Conservation (phyloP, 2,329 filamentous ascomycete species). For the Fusarium nisikadoi region DNA sequence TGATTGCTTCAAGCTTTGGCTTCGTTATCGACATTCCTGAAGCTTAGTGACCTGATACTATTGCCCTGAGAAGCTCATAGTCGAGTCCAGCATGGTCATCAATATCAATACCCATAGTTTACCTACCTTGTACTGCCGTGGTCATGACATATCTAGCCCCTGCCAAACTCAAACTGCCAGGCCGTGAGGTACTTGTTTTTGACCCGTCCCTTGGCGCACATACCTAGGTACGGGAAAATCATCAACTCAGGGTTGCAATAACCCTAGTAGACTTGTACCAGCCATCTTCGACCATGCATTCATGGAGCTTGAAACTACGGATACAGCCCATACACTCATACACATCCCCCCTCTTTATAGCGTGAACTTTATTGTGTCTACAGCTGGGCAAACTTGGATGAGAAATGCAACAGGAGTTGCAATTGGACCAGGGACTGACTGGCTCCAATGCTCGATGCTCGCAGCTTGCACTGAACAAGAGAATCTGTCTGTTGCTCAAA, state of each 20-base stretch:
- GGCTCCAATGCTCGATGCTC: too few species aligned
- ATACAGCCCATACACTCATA: too few species aligned
- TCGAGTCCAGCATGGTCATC: not conserved
- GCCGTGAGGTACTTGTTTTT: not conserved
- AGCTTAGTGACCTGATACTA: not conserved
- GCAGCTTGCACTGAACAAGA: not conserved
- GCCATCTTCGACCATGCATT: not conserved
- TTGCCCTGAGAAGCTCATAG: not conserved
- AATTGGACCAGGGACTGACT: not conserved
- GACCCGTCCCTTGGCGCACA: slow-evolving; percentile 3
- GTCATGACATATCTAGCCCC: not conserved
- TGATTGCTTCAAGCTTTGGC: not conserved
- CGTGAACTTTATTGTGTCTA: not conserved
- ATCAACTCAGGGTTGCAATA: not conserved
- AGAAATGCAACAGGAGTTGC: not conserved
- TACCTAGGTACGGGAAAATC: not conserved
- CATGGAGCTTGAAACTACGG: not conserved
- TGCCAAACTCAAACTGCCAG: not conserved
- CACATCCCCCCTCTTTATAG: not conserved
- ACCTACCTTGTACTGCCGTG: not conserved
- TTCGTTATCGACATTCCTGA: not conserved
- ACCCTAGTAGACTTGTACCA: not conserved
- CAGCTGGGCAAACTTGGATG: not conserved
- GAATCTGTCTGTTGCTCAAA: not conserved
- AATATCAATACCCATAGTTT: not conserved